phyloP scores from a whole-genome alignment of 306 rosid species.

The Biancaea sappan region DNA sequence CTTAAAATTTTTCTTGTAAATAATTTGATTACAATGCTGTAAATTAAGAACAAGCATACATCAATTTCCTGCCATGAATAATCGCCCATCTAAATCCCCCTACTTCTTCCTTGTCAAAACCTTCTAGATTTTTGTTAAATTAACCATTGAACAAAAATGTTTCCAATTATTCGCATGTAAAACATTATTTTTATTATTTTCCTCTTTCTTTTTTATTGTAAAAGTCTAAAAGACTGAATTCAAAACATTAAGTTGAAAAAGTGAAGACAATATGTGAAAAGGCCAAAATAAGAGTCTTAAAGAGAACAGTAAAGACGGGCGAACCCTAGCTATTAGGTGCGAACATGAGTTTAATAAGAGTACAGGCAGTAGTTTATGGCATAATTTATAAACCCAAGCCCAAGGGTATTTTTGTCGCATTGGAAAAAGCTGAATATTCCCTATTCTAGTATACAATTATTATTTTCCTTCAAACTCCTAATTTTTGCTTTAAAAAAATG shows the following conservation, averaged over 20 bases:
- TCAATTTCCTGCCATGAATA: too few species aligned
- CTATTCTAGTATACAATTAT: background rate
- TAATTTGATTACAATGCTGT: too few species aligned
- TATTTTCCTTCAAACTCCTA: background rate
- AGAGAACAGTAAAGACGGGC: background rate
- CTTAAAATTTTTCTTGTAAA: too few species aligned
- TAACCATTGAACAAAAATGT: background rate
- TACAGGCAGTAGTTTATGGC: background rate
- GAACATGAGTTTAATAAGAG: background rate
- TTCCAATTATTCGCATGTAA: background rate
- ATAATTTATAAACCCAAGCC: conserved; percentile 25
- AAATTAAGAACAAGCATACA: background rate
- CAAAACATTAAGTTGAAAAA: too few species aligned
- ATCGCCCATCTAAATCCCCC: too few species aligned
- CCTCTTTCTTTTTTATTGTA: too few species aligned
- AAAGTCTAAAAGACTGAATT: too few species aligned
- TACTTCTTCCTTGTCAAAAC: too few species aligned
- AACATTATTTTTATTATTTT: too few species aligned
- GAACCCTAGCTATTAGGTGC: background rate
- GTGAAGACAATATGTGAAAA: background rate
- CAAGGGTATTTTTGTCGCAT: conserved; percentile 72
- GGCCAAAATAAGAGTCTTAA: background rate
- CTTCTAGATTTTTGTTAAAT: background rate
- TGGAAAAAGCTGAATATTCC: conserved; percentile 62
- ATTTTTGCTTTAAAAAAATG: background rate